Base-by-base conservation (phyloP, 2,329 filamentous ascomycete genomes). In the Blastomyces emzantsi region DNA sequence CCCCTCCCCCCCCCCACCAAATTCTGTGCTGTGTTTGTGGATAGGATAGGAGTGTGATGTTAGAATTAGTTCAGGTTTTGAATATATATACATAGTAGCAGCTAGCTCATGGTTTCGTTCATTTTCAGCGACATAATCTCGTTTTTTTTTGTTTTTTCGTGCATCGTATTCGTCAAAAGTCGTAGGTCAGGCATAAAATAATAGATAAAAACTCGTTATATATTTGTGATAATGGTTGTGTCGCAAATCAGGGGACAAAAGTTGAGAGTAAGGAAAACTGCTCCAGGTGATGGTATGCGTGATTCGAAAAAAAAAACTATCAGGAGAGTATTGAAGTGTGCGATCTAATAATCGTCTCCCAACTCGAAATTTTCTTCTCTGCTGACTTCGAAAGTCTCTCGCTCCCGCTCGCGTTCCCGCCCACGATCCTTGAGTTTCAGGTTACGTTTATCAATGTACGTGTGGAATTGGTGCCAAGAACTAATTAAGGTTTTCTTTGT, bases 391-490 rank as follows among this genome's bases (percentile, higher is more conserved):
- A 60, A 52, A 30, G 19, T 60, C 17, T 64, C 65, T 60, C 62
- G 63, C 60, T 63, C 49, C 25, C 49, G 49, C 4, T 52, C 25
- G 49, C 49, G 25, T 28, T 64, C 65, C 56, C 62, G 62, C 56
- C 59, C 60, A 30, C 59, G 54, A 51, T 58, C 56, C 22, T 59
- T 60, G 13, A 49, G 41, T 22, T 49, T 62, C 13, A 60, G 60
- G 17, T 36, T 33, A 8, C 61, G 65, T 41, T 28, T 61, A 30
- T 64, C 62, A 1, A 58, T 22, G 47, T 63, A 58, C 9, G 61
- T 58, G 39, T 67, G 66, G 49, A 66, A 65, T 54, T 66, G 65
- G 30, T 67, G 65, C 66, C 66, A 67, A n/a, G 66, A 64, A 49
- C 66, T 67, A 62, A n/a, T 41, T 19, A 22, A 2, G 25, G 25